These are phyloP conservation scores for Pseudotulostoma volvatum DNA, from an alignment of 495 filamentous ascomycete genomes.

Conservation along the genomic window DNA sequence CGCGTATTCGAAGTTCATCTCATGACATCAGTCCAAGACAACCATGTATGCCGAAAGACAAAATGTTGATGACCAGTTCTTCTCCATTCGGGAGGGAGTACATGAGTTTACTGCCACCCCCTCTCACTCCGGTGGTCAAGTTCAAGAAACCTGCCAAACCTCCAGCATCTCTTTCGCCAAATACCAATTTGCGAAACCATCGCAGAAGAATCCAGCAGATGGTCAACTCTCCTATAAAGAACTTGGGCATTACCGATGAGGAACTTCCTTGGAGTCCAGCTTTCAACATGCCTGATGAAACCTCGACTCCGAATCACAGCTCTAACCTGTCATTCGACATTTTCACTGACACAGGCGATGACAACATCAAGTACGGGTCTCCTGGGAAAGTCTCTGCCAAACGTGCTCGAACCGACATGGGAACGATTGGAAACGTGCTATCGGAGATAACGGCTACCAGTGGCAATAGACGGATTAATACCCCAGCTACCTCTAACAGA, in stretches of 20 bases:
- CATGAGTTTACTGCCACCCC: conserved; percentile 50
- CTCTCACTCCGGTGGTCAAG: conserved; percentile 73
- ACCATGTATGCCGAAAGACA: conserved; percentile 31
- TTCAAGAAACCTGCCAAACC: conserved; percentile 69
- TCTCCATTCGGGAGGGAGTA: conserved; percentile 42
- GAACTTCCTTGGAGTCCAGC: conserved; percentile 61
- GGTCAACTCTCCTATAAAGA: conserved; percentile 73
- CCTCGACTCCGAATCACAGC: conserved; percentile 29
- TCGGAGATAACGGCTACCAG: conserved; percentile 44
- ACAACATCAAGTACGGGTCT: conserved; percentile 43
- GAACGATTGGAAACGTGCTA: conserved; percentile 35
- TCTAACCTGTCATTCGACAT: conserved; percentile 49
- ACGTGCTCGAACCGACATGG: conserved; percentile 41
- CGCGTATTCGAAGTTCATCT: conserved; percentile 78
- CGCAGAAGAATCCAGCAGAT: conserved; percentile 73
- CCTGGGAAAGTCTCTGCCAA: conserved; percentile 60
- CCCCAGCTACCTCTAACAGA: conserved; percentile 17
- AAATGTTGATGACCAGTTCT: conserved; percentile 32
- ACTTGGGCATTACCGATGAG: conserved; percentile 46
- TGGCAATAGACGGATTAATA: conserved; percentile 32
- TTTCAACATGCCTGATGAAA: conserved; percentile 46
- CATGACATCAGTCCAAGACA: conserved; percentile 73
- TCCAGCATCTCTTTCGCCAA: conserved; percentile 78
- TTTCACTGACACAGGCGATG: conserved; percentile 45
- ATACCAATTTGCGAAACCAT: conserved; percentile 86